Base-by-base conservation (phyloP, 2,329 filamentous ascomycete genomes). In the Penicillium olsonii region DNA sequence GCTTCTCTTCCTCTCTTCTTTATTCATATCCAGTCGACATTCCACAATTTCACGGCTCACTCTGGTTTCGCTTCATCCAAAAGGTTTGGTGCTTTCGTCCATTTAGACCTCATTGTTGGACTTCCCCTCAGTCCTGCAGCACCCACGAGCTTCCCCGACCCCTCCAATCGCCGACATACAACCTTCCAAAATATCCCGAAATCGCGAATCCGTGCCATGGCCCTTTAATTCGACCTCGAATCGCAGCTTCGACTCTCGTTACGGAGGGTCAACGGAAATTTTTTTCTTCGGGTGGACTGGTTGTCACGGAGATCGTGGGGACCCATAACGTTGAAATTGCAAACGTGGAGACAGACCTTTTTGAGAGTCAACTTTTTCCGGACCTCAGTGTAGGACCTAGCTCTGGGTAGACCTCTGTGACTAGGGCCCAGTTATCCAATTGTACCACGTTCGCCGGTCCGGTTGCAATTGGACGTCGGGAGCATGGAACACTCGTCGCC, bases 401-500 rank as follows among this genome's bases (percentile, higher is more conserved):
- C 26, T 24, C 47, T 35, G 42, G 47, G 42, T 45, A 50, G 42
- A 37, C 20, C 37, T 39, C 22, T 35, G 26, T 24, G 48, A 31
- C 11, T 11, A 38, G 33, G 24, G 24, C 26, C 19, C 43, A 39
- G 38, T 45, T 46, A 41, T 37, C 35, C 15, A 45, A 49, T 37
- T 50, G 52, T 56, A 53, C 49, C 34, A 55, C 46, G 24, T 57
- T 38, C 29, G 27, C 19, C 48, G 42, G 40, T 14, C 48, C 45
- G 44, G 50, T 54, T 48, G 35, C 52, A 48, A 40, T 62, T 54
- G 46, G 44, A 42, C 44, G 27, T 31, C 27, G 18, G 5, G 6
- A 31, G 42, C 66, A 96, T 97, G 90, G 91, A 96, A 75, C 87
- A 88, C 58, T 96, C 92, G 37, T 97, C 94, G 64, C 94, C 94